These are phyloP conservation scores for Talaromyces proteolyticus DNA, from an alignment of 495 filamentous ascomycete species.

Conservation along the genomic window DNA sequence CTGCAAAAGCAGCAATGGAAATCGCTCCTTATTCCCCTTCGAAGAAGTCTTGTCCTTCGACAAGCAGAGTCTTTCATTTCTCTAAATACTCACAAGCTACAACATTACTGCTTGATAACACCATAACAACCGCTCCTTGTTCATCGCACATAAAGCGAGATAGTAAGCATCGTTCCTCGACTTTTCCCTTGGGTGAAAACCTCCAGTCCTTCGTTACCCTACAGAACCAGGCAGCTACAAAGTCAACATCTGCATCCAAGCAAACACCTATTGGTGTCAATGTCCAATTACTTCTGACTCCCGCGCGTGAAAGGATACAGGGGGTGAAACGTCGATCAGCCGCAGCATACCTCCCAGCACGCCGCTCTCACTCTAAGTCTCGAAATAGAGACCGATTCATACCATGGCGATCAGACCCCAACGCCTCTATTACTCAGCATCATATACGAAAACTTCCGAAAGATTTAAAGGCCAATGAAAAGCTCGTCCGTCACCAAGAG, in stretches of 20 bases:
- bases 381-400: constrained; percentile 59
- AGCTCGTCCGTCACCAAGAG: constrained; percentile 49
- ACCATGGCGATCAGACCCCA: constrained; percentile 41
- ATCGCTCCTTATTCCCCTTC: constrained; percentile 1
- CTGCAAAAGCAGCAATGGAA: constrained; percentile 1
- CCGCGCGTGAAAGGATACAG: neutral
- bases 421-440: constrained; percentile 48
- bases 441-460: constrained; percentile 57
- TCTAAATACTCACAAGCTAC: neutral
- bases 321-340: neutral
- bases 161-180: neutral
- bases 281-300: neutral
- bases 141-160: neutral
- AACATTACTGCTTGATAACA: neutral
- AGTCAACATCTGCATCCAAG: neutral
- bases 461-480: constrained; percentile 56
- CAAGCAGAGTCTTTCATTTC: neutral
- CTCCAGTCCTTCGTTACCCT: neutral
- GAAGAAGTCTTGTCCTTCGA: neutral
- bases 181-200: neutral
- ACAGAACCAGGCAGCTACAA: too few relatives aligned
- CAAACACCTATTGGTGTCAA: too few relatives aligned
- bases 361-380: neutral
- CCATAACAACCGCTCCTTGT: neutral
- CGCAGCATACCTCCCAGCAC: neutral